A percentile compares a stretch with the other conserved stretches of the same genome.
Conservation (phyloP, 768 basidiomycete genomes). For the Naganishia vaughanmartiniae region DNA sequence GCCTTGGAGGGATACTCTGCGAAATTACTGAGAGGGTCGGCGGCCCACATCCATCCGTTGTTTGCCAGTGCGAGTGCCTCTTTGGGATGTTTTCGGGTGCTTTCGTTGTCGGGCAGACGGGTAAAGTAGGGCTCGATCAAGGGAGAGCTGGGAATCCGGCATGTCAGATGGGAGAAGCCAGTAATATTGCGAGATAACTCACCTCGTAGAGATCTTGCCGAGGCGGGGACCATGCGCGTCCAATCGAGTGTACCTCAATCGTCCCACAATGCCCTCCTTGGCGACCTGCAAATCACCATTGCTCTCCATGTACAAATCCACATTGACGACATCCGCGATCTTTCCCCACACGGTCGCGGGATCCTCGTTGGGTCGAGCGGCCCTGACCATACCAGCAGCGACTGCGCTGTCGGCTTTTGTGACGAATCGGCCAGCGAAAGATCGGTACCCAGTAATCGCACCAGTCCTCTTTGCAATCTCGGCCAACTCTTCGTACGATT, state of each 20-base stretch:
- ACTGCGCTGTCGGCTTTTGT: constrained; percentile 60
- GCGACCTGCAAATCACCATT: constrained; percentile 75
- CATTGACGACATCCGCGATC: constrained; percentile 82
- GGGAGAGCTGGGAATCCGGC: constrained; percentile 60
- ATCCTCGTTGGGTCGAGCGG: constrained; percentile 58
- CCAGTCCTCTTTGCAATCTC: constrained; percentile 59
- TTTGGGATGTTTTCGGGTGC: constrained; percentile 56
- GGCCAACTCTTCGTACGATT: constrained; percentile 66
- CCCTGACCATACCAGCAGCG: constrained; percentile 72
- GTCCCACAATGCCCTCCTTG: constrained; percentile 68
- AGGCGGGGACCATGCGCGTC: constrained; percentile 79
- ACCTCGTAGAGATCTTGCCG: constrained; percentile 71
- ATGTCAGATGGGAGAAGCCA: background rate
- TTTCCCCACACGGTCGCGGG: constrained; percentile 71
- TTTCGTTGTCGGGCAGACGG: constrained; percentile 60
- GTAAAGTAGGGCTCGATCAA: constrained; percentile 93
- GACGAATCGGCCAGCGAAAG: constrained; percentile 63
- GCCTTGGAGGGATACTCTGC: constrained; percentile 87
- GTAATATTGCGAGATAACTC: constrained; percentile 43
- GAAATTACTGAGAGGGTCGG: constrained; percentile 91
- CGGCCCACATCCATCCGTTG: constrained; percentile 99
- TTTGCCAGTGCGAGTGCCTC: constrained; percentile 78
- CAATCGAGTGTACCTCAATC: constrained; percentile 75
- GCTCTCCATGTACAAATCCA: constrained; percentile 81
- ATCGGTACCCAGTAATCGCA: constrained; percentile 62